These are phyloP conservation scores for Sungouiella thailandica DNA, from an alignment of 805 yeast species.

Conservation along the genomic window DNA sequence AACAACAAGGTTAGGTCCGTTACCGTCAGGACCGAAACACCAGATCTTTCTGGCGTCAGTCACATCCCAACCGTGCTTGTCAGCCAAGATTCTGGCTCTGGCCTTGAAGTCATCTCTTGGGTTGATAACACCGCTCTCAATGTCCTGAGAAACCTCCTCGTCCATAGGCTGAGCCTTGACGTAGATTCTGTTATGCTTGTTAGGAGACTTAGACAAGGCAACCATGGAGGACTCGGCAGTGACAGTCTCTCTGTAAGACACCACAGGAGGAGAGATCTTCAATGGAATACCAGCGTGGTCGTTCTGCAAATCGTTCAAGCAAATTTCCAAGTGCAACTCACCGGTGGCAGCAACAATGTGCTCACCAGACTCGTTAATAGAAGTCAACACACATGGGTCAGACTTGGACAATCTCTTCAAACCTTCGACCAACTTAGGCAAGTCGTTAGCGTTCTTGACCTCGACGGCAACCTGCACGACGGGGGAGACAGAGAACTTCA, in stretches of 20 bases:
- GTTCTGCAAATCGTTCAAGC: slow-evolving; percentile 91
- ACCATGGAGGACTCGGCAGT: slow-evolving; percentile 87
- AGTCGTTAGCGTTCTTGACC: slow-evolving; percentile 98
- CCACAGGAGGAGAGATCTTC: slow-evolving; percentile 96
- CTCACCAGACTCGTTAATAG: slow-evolving; percentile 94
- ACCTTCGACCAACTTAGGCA: slow-evolving; percentile 99
- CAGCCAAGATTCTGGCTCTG: slow-evolving; percentile 98
- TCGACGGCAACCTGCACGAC: slow-evolving; percentile 99
- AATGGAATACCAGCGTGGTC: slow-evolving; percentile 99
- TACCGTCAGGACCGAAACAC: slow-evolving; percentile 99
- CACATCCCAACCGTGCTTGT: slow-evolving; percentile 99
- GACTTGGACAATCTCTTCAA: slow-evolving; percentile 99
- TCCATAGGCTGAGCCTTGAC: slow-evolving; percentile 94
- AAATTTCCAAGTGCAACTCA: slow-evolving; percentile 98
- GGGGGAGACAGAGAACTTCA: slow-evolving; percentile 99
- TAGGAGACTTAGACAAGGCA: slow-evolving; percentile 98
- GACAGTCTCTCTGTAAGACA: slow-evolving; percentile 98
- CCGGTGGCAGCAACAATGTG: slow-evolving; percentile 99
- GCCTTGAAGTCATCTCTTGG: slow-evolving; percentile 98
- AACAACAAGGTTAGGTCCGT: slow-evolving; percentile 97
- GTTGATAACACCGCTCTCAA: slow-evolving; percentile 86
- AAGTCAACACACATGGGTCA: slow-evolving; percentile 94
- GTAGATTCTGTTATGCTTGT: slow-evolving; percentile 99
- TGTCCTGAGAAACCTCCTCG: slow-evolving; percentile 89
- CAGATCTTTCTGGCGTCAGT: slow-evolving; percentile 99